Evolutionary conservation across 768 basidiomycete genomes (phyloP).

Genomic region (Panus rudis): DNA sequence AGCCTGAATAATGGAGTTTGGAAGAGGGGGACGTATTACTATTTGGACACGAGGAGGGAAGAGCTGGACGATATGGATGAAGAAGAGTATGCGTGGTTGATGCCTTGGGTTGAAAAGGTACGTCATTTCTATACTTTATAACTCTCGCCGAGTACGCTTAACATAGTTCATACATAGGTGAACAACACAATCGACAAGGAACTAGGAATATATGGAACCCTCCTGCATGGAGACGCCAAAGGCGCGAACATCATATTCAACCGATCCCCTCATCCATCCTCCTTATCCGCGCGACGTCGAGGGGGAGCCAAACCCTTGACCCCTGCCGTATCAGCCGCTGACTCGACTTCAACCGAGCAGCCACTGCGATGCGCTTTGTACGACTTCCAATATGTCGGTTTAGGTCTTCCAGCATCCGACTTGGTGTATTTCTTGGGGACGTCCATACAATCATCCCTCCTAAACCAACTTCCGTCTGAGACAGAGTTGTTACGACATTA

Average conservation of each 20-base stretch:
- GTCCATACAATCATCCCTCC: slow-evolving; percentile 5
- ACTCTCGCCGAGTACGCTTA: no score
- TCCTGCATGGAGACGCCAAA: slow-evolving; percentile 13
- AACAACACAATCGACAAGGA: slow-evolving; percentile 10
- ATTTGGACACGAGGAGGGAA: slow-evolving; percentile 11
- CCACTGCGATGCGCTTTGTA: slow-evolving; percentile 10
- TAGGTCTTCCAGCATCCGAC: slow-evolving; percentile 10
- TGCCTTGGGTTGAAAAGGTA: slow-evolving; percentile 15
- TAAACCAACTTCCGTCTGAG: slow-evolving; percentile 1
- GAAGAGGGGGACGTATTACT: slow-evolving; percentile 12
- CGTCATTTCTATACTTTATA: neutral
- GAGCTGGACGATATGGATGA: slow-evolving; percentile 10
- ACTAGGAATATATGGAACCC: slow-evolving; percentile 5
- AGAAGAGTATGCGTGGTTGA: slow-evolving; percentile 9
- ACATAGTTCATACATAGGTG: slow-evolving; percentile 4
- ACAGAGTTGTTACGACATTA: slow-evolving; percentile 6
- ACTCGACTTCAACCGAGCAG: neutral
- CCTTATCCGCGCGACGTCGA: slow-evolving; percentile 1
- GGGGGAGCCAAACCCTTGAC: neutral
- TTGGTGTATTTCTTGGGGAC: slow-evolving; percentile 15
- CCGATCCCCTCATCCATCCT: slow-evolving; percentile 5
- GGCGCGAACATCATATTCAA: slow-evolving; percentile 13
- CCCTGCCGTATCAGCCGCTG: neutral
- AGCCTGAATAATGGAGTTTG: slow-evolving; percentile 9
- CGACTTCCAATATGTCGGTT: slow-evolving; percentile 14